Evolutionary conservation across 148 eudicot genomes (phyloP).

Genomic region (Cornus controversa): DNA sequence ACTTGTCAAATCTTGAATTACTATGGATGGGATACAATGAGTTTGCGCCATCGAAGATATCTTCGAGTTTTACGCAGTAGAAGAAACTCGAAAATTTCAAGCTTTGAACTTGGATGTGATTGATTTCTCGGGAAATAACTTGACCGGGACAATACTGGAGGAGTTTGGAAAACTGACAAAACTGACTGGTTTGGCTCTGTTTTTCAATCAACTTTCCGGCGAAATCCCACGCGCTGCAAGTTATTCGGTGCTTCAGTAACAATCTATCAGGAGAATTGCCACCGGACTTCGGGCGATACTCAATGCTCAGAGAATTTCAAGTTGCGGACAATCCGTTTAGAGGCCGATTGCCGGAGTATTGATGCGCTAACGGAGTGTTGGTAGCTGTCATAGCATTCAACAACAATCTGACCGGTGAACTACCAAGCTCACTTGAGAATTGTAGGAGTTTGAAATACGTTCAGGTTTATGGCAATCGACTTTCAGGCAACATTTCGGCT

Average conservation of each 20-base stretch:
- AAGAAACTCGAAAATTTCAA: neutral
- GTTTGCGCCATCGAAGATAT: conserved; percentile 19
- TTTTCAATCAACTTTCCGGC: conserved; percentile 31
- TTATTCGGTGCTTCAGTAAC: conserved; percentile 17
- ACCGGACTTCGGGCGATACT: conserved; percentile 29
- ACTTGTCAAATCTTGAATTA: conserved; percentile 26
- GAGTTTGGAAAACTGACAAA: conserved; percentile 28
- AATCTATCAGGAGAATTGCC: conserved; percentile 33
- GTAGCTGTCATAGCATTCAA: conserved; percentile 15
- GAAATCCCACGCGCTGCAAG: conserved; percentile 19
- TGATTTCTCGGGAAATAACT: conserved; percentile 6
- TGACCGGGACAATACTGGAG: conserved; percentile 29
- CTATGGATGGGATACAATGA: conserved; percentile 9
- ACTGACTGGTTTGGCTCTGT: conserved; percentile 25
- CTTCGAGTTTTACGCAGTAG: conserved; percentile 19
- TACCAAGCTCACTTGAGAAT: conserved; percentile 27
- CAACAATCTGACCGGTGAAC: conserved; percentile 29
- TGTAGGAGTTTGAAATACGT: conserved; percentile 26
- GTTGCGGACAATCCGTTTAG: conserved; percentile 19
- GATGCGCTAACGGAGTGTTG: conserved; percentile 21
- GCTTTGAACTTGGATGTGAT: too few relatives aligned
- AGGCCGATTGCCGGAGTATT: conserved; percentile 21
- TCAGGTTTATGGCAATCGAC: conserved; percentile 16
- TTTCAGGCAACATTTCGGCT: conserved; percentile 30
- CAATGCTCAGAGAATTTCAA: conserved; percentile 20